Conservation (phyloP, 2,329 filamentous ascomycete genomes). For the Orbilia quercus region DNA sequence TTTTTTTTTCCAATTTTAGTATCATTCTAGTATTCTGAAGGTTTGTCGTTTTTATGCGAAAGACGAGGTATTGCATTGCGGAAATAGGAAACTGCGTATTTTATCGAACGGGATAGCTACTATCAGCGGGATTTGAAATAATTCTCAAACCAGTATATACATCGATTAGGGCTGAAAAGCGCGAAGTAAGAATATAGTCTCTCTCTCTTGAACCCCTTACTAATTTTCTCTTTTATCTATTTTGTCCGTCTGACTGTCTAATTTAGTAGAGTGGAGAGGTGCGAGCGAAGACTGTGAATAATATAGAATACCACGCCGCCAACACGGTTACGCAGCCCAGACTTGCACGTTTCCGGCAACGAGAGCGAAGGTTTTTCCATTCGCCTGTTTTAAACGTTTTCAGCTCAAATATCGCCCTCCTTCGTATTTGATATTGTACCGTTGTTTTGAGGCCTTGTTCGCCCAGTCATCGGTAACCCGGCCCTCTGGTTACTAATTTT, state of each 20-base stretch:
- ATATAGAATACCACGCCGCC: conserved; percentile 30
- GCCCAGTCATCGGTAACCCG: no score
- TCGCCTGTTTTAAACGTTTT: conserved; percentile 12
- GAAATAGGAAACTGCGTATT: no score
- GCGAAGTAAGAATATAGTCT: no score
- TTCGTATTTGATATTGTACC: conserved; percentile 20
- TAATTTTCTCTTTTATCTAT: not conserved
- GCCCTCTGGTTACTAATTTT: no score
- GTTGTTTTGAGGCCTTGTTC: no score
- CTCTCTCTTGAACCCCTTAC: not conserved
- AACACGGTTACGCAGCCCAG: conserved; percentile 36
- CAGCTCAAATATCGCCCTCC: not conserved
- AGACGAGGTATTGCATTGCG: no score
- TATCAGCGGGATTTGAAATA: not conserved
- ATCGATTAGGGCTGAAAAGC: not conserved
- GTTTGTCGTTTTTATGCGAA: no score
- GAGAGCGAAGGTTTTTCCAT: conserved; percentile 21
- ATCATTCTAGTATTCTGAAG: no score
- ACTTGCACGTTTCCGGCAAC: conserved; percentile 23
- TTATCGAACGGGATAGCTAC: not conserved
- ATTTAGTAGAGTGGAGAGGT: no score
- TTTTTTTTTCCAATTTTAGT: no score
- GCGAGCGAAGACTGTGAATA: no score
- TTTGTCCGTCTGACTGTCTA: no score
- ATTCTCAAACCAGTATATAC: not conserved